Conservation (phyloP, 805 yeast genomes). For the Candida chilensis region DNA sequence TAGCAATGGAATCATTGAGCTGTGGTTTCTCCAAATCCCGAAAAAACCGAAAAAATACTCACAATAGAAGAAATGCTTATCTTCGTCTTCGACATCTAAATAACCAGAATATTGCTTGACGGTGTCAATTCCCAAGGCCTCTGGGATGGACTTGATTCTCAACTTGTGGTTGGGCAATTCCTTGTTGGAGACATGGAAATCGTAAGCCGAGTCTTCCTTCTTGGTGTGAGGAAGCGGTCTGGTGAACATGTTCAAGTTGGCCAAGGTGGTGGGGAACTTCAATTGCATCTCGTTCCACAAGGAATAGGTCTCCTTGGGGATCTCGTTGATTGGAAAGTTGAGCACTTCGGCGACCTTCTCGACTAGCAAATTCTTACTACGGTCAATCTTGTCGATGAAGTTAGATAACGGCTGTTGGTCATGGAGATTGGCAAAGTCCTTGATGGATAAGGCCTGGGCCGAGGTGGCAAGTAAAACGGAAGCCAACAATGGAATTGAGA, state of each 20-base stretch:
- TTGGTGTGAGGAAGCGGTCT: conserved; percentile 34
- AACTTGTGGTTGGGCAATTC: conserved; percentile 35
- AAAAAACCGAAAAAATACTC: too few relatives aligned
- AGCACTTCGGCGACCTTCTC: conserved; percentile 41
- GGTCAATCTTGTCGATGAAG: conserved; percentile 3
- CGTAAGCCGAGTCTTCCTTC: conserved; percentile 15
- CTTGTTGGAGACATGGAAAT: conserved; percentile 27
- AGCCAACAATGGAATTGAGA: too few relatives aligned
- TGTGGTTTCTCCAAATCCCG: too few relatives aligned
- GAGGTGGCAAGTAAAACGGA: too few relatives aligned
- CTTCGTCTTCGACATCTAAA: conserved; percentile 56
- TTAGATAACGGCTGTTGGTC: conserved; percentile 2
- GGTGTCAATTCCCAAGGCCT: conserved; percentile 44
- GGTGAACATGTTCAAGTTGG: conserved; percentile 38
- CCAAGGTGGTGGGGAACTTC: conserved; percentile 48
- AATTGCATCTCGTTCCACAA: conserved; percentile 59
- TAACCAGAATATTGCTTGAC: conserved; percentile 72
- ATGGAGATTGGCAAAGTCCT: neutral
- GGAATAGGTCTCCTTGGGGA: conserved; percentile 38
- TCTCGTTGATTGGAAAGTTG: conserved; percentile 37
- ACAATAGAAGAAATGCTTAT: conserved; percentile 88
- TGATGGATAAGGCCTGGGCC: too few relatives aligned
- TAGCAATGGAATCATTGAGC: too few relatives aligned
- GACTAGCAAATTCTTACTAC: conserved; percentile 18
- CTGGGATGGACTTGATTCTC: conserved; percentile 38